phyloP scores from a whole-genome alignment of 2,329 filamentous ascomycete genomes.

The Aspergillus sp. region DNA sequence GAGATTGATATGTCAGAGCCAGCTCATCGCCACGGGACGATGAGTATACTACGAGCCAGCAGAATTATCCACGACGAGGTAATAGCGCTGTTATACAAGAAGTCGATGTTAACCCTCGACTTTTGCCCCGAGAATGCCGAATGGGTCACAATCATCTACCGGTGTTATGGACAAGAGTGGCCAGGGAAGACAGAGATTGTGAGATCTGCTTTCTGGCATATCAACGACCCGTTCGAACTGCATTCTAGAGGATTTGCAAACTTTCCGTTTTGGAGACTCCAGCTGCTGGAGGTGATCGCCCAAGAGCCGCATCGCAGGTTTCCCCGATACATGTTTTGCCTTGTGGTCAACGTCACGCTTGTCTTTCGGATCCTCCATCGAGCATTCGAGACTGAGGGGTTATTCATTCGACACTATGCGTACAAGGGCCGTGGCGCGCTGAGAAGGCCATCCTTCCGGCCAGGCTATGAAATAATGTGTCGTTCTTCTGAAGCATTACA shows the following conservation, averaged over 20 bases:
- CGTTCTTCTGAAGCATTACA: neutral
- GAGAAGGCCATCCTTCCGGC: neutral
- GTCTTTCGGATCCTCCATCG: neutral
- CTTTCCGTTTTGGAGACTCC: neutral
- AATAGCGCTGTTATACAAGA: neutral
- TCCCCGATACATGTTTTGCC: no score
- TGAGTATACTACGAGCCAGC: neutral
- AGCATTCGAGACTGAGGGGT: no score
- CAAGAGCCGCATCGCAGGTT: no score
- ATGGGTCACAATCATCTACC: neutral
- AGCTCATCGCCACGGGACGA: no score
- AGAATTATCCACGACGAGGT: neutral
- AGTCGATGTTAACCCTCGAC: neutral
- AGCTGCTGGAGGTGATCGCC: neutral
- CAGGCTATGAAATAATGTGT: neutral
- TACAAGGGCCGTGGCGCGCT: no score
- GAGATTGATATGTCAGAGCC: neutral
- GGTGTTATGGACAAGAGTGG: neutral
- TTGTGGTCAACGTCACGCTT: neutral
- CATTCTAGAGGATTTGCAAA: neutral
- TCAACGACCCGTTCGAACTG: neutral
- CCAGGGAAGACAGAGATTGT: neutral
- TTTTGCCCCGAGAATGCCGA: neutral
- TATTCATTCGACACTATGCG: no score
- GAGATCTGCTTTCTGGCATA: neutral